Conservation (phyloP, 1,284 basidiomycete species). For the Stygiomarasmius scandens region DNA sequence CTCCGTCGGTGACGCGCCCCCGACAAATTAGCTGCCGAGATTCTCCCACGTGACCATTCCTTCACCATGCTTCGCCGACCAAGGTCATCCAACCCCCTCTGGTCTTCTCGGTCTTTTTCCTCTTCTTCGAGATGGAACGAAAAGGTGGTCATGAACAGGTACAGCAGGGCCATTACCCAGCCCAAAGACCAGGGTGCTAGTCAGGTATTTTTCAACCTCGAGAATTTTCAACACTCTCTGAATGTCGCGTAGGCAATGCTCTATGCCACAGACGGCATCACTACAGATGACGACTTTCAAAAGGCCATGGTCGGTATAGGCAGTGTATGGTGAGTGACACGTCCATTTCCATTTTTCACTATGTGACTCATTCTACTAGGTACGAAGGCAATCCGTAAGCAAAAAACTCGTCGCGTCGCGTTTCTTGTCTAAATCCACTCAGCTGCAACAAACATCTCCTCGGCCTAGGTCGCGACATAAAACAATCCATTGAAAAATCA, state of each 20-base stretch:
- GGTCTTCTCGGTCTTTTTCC: slow-evolving; percentile 31
- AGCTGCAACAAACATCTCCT: slow-evolving; percentile 94
- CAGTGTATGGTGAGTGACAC: slow-evolving; percentile 80
- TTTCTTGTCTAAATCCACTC: slow-evolving; percentile 6
- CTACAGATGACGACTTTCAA: slow-evolving; percentile 77
- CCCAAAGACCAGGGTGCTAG: slow-evolving; percentile 93
- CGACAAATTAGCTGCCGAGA: too few relatives aligned
- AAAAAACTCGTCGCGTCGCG: slow-evolving; percentile 7
- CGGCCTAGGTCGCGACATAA: slow-evolving; percentile 85
- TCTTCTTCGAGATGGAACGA: slow-evolving; percentile 42
- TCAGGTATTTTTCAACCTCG: slow-evolving; percentile 58
- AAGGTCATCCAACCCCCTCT: slow-evolving; percentile 3
- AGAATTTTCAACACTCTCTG: slow-evolving; percentile 11
- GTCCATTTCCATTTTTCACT: slow-evolving; percentile 8
- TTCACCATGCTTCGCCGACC: slow-evolving; percentile 8
- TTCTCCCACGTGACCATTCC: background rate
- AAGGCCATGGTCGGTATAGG: slow-evolving; percentile 97
- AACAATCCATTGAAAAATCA: slow-evolving; percentile 74
- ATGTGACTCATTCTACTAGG: slow-evolving; percentile 45
- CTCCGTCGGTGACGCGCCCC: too few relatives aligned
- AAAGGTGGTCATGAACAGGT: slow-evolving; percentile 74
- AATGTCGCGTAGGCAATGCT: slow-evolving; percentile 78
- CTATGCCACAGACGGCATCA: slow-evolving; percentile 91
- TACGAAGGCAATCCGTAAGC: slow-evolving; percentile 89
- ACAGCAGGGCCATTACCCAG: slow-evolving; percentile 83